Conservation (phyloP, 106 monocot genomes). For the Platanthera guangdongensis region DNA sequence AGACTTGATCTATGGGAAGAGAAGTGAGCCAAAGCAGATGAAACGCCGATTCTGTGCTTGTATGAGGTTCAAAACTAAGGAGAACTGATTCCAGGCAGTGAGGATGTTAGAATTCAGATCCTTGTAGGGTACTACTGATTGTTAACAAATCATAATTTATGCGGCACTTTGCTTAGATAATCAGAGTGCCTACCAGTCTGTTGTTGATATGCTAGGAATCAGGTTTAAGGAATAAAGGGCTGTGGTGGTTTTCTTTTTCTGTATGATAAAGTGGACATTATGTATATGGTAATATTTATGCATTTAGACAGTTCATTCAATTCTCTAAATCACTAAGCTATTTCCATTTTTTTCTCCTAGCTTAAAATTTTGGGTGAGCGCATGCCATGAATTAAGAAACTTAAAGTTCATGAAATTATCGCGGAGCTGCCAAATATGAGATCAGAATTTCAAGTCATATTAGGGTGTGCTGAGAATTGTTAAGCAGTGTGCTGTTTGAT, state of each 20-base stretch:
- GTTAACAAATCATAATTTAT: background rate
- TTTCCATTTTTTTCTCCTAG: no score
- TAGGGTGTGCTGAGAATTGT: no score
- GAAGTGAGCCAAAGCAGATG: slow-evolving; percentile 20
- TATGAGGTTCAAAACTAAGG: slow-evolving; percentile 25
- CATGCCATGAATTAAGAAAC: no score
- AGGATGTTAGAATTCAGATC: background rate
- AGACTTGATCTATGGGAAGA: slow-evolving; percentile 54
- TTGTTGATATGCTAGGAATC: background rate
- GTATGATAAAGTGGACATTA: background rate
- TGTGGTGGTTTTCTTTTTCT: background rate
- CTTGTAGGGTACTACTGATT: no score
- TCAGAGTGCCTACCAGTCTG: background rate
- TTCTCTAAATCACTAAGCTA: no score
- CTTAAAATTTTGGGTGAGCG: no score
- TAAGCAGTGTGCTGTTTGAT: no score
- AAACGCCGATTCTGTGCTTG: slow-evolving; percentile 33
- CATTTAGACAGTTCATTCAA: no score
- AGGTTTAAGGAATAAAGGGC: background rate
- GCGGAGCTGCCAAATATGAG: no score
- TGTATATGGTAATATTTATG: no score
- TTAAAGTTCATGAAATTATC: no score
- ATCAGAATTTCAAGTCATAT: no score
- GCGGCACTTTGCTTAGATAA: background rate
- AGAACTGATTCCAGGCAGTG: slow-evolving; percentile 14